These are phyloP conservation scores for Arabis hirsuta DNA, from an alignment of 345 rosid genomes.

Conservation along the genomic window DNA sequence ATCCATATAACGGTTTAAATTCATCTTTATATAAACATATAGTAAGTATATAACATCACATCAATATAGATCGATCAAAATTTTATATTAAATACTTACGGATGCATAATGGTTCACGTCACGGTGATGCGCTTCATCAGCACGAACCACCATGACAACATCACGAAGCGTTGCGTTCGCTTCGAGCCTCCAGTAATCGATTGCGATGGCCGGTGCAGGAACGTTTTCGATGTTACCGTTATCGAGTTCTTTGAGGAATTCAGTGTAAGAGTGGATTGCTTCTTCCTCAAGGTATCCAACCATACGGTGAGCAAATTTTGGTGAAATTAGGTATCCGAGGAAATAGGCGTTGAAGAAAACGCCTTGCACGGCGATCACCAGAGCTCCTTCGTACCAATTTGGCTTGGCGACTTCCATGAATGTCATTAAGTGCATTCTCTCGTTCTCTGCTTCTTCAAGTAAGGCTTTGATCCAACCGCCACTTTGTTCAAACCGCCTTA, in stretches of 20 bases:
- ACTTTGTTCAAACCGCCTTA: conserved; percentile 70
- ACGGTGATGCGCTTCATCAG: conserved; percentile 84
- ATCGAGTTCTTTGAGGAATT: conserved; percentile 75
- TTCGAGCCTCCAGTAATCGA: conserved; percentile 76
- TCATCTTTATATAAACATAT: neutral
- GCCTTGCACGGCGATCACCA: conserved; percentile 69
- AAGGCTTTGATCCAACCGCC: conserved; percentile 85
- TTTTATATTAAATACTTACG: conserved; percentile 36
- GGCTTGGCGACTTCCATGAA: conserved; percentile 84
- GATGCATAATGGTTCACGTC: conserved; percentile 87
- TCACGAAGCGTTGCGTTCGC: conserved; percentile 62
- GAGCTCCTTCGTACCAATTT: conserved; percentile 71
- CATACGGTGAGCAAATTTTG: conserved; percentile 77
- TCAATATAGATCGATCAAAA: neutral
- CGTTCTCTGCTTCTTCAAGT: conserved; percentile 85
- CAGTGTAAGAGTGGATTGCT: conserved; percentile 80
- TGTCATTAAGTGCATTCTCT: conserved; percentile 88
- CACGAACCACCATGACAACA: conserved; percentile 74
- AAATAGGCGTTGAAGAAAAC: conserved; percentile 82
- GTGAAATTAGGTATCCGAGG: conserved; percentile 68
- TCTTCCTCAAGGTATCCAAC: conserved; percentile 89
- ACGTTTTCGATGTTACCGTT: conserved; percentile 72
- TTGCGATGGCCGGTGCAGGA: conserved; percentile 75
- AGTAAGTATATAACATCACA: too few species aligned
- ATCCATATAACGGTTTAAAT: neutral